Base-by-base conservation (phyloP, 2,329 filamentous ascomycete genomes). In the Trichoderma cornu-damae region DNA sequence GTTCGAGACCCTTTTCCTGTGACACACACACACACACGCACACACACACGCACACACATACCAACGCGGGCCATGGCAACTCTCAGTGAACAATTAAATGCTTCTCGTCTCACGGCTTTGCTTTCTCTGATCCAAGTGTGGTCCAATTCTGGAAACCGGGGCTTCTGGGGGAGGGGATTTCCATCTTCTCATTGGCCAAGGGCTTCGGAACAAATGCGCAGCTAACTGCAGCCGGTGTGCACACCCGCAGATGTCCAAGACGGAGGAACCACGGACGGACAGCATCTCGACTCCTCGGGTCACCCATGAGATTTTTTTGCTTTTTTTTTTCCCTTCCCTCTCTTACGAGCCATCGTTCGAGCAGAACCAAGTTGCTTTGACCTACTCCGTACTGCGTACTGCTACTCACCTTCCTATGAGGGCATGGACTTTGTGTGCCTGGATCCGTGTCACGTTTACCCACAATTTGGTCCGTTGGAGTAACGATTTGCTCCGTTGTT, bases 1-100 rank as follows among this genome's bases (percentile, higher is more conserved):
- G 37, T 56, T 57, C 57, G 57, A 50, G 57, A 38, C 44, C 52
- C 5, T 46, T 49, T 20, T 32, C 37, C 42, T 6, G 52, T 44
- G 20, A 24, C 30, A 49, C 47, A 20, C 28, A 47, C 37, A 11
- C 11, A 20, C 22, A 6, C 24, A 12, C 24, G 9, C 34, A 30
- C 38, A n/a, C 32, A 37, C n/a, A n/a, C n/a, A n/a, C n/a, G n/a
- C n/a, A n/a, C n/a, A n/a, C n/a, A n/a, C n/a, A n/a, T n/a, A n/a
- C n/a, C n/a, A n/a, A n/a, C n/a, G n/a, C n/a, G n/a, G n/a, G n/a
- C n/a, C n/a, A n/a, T n/a, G n/a, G n/a, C n/a, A n/a, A n/a, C n/a
- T n/a, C n/a, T n/a, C n/a, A n/a, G n/a, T n/a, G n/a, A n/a, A n/a
- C n/a, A n/a, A n/a, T n/a, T n/a, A n/a, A n/a, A n/a, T n/a, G n/a